Conservation (phyloP, 2,329 filamentous ascomycete species). For the Verticillium tricorpus region DNA sequence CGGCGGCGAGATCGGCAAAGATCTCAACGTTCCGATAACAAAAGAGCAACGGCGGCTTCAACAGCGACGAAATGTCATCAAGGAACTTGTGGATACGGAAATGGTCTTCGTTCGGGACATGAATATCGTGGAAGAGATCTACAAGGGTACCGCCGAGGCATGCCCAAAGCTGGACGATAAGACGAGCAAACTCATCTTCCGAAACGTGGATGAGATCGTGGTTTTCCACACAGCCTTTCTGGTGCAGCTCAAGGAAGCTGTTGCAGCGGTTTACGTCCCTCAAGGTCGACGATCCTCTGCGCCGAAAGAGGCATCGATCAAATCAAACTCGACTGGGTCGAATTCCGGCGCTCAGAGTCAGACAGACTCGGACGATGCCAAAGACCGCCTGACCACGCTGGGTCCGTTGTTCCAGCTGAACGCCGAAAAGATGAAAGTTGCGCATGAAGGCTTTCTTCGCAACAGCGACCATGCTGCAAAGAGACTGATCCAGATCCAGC, state of each 20-base stretch:
- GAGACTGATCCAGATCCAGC: slow-evolving; percentile 57
- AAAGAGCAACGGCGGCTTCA: slow-evolving; percentile 68
- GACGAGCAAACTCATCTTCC: slow-evolving; percentile 86
- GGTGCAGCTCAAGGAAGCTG: slow-evolving; percentile 73
- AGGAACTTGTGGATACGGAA: slow-evolving; percentile 91
- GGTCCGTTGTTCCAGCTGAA: slow-evolving; percentile 52
- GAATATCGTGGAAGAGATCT: slow-evolving; percentile 96
- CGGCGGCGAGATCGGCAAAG: slow-evolving; percentile 23
- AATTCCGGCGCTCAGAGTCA: slow-evolving; percentile 24
- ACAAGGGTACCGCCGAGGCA: slow-evolving; percentile 85
- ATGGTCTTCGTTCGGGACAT: slow-evolving; percentile 88
- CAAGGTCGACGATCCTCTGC: slow-evolving; percentile 39
- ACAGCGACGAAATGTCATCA: slow-evolving; percentile 79
- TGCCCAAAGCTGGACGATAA: slow-evolving; percentile 75
- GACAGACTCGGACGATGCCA: slow-evolving; percentile 43
- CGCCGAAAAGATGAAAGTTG: slow-evolving; percentile 55
- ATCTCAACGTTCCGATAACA: slow-evolving; percentile 37
- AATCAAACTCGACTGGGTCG: slow-evolving; percentile 27
- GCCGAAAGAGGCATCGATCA: slow-evolving; percentile 35
- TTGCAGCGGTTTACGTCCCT: slow-evolving; percentile 73
- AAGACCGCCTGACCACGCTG: slow-evolving; percentile 47
- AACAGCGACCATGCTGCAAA: slow-evolving; percentile 60
- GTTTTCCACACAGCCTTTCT: slow-evolving; percentile 79
- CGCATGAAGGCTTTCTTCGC: slow-evolving; percentile 58
- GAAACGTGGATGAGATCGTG: slow-evolving; percentile 88